Conservation (phyloP, 768 basidiomycete species). For the Trametes coccinea region DNA sequence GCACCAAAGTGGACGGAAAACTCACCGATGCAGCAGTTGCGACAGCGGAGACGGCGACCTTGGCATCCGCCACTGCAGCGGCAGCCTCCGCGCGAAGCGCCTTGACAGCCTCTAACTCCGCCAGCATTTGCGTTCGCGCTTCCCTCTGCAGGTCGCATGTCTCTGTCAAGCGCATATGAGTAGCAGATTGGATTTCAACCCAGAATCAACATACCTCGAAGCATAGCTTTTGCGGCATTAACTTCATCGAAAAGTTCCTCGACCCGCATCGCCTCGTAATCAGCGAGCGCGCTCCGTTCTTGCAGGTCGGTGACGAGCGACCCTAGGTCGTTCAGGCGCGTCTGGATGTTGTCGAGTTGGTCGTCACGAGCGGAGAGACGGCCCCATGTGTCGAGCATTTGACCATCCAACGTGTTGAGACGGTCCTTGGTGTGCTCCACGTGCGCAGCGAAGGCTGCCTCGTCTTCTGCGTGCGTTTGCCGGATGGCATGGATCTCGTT, state of each 20-base stretch:
- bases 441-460: conserved; percentile 39
- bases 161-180: conserved; percentile 5
- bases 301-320: conserved; percentile 16
- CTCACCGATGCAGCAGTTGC: conserved; percentile 13
- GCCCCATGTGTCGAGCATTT: conserved; percentile 40
- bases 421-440: conserved; percentile 42
- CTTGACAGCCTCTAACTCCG: conserved; percentile 46
- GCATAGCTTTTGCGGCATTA: conserved; percentile 10
- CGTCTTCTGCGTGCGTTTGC: conserved; percentile 38
- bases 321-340: conserved; percentile 19
- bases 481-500: conserved; percentile 42
- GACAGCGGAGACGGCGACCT: conserved; percentile 7
- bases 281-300: conserved; percentile 10
- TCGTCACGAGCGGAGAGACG: conserved; percentile 29
- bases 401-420: conserved; percentile 42
- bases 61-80: conserved; percentile 38
- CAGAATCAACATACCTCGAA: conserved; percentile 11
- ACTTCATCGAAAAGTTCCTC: conserved; percentile 15
- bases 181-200: too few relatives aligned
- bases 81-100: conserved; percentile 41
- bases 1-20: conserved; percentile 17
- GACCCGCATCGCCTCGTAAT: conserved; percentile 1
- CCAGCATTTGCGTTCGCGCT: conserved; percentile 43
- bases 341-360: conserved; percentile 37
- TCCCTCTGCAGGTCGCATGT: conserved; percentile 28